Conservation (phyloP, 2,329 filamentous ascomycete species). For the Colletotrichum viniferum region DNA sequence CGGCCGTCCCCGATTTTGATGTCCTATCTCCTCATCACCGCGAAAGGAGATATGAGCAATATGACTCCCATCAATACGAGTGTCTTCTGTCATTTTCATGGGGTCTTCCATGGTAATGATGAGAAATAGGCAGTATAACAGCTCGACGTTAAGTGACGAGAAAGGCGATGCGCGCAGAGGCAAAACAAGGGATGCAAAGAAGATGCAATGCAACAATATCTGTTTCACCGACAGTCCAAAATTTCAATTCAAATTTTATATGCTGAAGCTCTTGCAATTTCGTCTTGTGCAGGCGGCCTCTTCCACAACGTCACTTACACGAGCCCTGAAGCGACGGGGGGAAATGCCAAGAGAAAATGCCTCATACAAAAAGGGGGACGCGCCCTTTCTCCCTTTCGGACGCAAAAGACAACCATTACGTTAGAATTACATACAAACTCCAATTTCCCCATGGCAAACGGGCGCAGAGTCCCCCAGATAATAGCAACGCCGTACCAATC, state of each 20-base stretch:
- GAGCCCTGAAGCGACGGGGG: background rate
- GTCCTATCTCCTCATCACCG: background rate
- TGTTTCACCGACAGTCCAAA: background rate
- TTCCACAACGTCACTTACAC: background rate
- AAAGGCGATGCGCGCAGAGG: background rate
- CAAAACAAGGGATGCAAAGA: background rate
- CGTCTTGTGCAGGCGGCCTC: background rate
- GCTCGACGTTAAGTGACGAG: background rate
- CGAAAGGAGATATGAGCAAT: background rate
- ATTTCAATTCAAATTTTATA: background rate
- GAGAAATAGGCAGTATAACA: background rate
- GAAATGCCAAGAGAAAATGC: constrained; percentile 9
- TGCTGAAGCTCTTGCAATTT: background rate
- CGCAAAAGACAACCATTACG: background rate
- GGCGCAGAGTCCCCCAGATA: background rate
- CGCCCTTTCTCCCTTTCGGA: background rate
- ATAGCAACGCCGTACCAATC: background rate
- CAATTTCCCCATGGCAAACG: background rate
- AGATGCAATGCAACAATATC: background rate
- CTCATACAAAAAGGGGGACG: constrained; percentile 5
- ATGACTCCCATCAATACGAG: fast-evolving
- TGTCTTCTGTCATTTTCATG: background rate
- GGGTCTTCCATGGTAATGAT: background rate
- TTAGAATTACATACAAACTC: constrained; percentile 10
- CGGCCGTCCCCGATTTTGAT: background rate